These are phyloP conservation scores for Fusarium bulbicola DNA, from an alignment of 2,329 filamentous ascomycete genomes.

Conservation along the genomic window DNA sequence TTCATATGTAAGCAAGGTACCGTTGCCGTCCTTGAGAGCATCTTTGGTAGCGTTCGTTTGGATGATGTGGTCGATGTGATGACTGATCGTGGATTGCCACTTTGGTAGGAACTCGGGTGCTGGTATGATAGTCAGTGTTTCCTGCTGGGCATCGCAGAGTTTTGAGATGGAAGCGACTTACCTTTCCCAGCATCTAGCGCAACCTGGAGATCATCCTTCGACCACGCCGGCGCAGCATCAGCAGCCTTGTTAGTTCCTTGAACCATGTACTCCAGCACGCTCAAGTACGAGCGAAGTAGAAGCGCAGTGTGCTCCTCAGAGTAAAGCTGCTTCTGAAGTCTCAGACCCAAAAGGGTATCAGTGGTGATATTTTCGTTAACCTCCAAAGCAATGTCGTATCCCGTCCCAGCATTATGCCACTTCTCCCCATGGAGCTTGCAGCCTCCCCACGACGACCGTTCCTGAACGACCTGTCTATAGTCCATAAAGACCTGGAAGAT, in stretches of 20 bases:
- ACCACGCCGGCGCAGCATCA: background rate
- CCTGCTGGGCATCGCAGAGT: fast-evolving
- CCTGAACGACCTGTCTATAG: background rate
- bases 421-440: background rate
- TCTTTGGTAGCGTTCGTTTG: background rate
- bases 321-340: background rate
- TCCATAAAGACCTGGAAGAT: slow-evolving; percentile 5
- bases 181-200: background rate
- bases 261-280: background rate
- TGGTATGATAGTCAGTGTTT: background rate
- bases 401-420: background rate
- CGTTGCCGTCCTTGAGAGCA: background rate
- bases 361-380: background rate
- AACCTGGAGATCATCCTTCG: background rate
- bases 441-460: background rate
- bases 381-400: background rate
- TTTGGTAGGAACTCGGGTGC: background rate
- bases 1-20: background rate
- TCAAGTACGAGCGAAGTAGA: background rate
- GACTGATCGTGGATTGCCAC: background rate
- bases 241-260: background rate
- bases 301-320: background rate
- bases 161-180: background rate
- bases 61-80: background rate
- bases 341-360: background rate